Base-by-base conservation (phyloP, 129 eudicot species). In the Flaveria bidentis region DNA sequence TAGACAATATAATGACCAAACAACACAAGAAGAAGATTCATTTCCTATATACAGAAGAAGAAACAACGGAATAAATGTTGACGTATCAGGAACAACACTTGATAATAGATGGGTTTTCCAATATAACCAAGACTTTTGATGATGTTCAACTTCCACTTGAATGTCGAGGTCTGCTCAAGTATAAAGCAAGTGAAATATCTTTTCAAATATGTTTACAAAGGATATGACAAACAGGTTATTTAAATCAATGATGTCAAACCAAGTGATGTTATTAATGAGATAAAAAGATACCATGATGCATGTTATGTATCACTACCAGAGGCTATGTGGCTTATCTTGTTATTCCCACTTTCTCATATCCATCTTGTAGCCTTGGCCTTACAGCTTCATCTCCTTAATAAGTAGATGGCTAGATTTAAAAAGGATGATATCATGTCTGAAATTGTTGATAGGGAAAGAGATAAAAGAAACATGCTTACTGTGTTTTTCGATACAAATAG, bases 81-180 rank as follows among this genome's bases (percentile, higher is more conserved):
- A 0, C 0, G 57, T 75, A 3, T 20, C 66, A 3, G 33, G 66
- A 3, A 47, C 1, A 1, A 2, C 11, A 0, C n/a, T 80, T 3
- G 68, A 84, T 11, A 80, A 80, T 11, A 28, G 63, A 26, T 81
- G 78, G 78, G 81, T 84, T 0, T 56, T 84, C 1, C 82, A 76
- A 3, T 84, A 80, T 28, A 71, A 75, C 33, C 82, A 2, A 42
- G 28, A 56, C 5, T 25, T 25, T 30, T 62, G 1, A 62, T 62
- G 68, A 62, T 12, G 42, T 30, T 23, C 17, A 30, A 30, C 22
- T 25, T n/a, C 9, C 39, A 62, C 11, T 25, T 62, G 6, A 23
- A 62, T 23, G 68, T 62, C 25, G 1, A 62, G 42, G 23, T 6
- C 6, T 67, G 44, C 68, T 4, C 72, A 57, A 26, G 30, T 28